Evolutionary conservation across 1,284 basidiomycete genomes (phyloP).

Genomic region (Cutaneotrichosporon dermatis): DNA sequence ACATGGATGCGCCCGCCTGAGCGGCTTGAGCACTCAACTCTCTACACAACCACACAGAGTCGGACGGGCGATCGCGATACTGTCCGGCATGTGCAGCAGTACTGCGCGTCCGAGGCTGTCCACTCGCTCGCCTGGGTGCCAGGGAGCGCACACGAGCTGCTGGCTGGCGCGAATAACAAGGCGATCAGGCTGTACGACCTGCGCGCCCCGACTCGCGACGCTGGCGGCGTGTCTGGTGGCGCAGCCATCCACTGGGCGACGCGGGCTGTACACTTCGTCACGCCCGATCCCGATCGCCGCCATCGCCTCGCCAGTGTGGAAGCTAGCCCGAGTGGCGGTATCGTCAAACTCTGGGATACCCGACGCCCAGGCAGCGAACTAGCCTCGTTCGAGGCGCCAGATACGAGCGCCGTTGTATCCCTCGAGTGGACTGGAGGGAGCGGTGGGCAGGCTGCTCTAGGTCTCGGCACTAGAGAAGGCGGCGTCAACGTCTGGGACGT

Average conservation of each 20-base stretch:
- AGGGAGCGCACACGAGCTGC: slow-evolving; percentile 22
- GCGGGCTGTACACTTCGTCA: slow-evolving; percentile 36
- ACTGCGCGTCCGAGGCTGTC: slow-evolving; percentile 43
- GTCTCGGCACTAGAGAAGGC: slow-evolving; percentile 40
- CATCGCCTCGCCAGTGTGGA: slow-evolving; percentile 43
- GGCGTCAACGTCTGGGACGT: slow-evolving; percentile 44
- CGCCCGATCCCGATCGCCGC: slow-evolving; percentile 26
- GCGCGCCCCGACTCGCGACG: slow-evolving; percentile 24
- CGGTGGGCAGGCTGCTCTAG: slow-evolving; percentile 21
- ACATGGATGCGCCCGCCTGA: slow-evolving; percentile 8
- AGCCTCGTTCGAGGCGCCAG: slow-evolving; percentile 30
- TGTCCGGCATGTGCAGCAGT: slow-evolving; percentile 42
- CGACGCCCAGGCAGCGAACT: slow-evolving; percentile 34
- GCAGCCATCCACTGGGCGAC: slow-evolving; percentile 31
- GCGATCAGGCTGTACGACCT: slow-evolving; percentile 41
- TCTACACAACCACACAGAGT: not conserved
- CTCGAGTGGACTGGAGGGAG: slow-evolving; percentile 34
- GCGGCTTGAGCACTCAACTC: slow-evolving; percentile 7
- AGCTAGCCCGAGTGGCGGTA: slow-evolving; percentile 20
- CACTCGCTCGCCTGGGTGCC: slow-evolving; percentile 35
- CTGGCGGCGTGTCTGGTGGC: slow-evolving; percentile 5
- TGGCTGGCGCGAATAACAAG: slow-evolving; percentile 39
- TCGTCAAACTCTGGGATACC: slow-evolving; percentile 45
- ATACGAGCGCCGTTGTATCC: slow-evolving; percentile 20
- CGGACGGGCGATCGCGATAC: not conserved